Percentiles rank a stretch among this genome's conserved stretches.
phyloP scores from a whole-genome alignment of 805 yeast genomes.

The Candida fluviatilis region DNA sequence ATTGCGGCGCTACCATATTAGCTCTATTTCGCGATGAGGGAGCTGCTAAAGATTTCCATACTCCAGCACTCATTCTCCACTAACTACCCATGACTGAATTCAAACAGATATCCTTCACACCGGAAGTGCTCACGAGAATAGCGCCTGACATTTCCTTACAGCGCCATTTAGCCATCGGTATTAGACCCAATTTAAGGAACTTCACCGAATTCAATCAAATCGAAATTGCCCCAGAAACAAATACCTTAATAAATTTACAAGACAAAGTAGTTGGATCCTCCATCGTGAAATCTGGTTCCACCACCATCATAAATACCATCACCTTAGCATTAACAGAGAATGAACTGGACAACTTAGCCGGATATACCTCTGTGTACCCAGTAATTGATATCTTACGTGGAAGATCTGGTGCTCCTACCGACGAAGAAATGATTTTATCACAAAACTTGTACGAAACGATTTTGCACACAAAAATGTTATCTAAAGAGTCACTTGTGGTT shows the following conservation, averaged over 20 bases:
- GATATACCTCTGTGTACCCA: constrained; percentile 52
- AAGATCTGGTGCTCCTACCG: constrained; percentile 73
- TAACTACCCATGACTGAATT: constrained; percentile 12
- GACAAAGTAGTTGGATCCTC: constrained; percentile 57
- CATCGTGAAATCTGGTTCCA: constrained; percentile 64
- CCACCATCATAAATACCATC: constrained; percentile 67
- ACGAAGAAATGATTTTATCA: constrained; percentile 75
- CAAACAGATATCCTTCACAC: constrained; percentile 58
- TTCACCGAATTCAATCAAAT: constrained; percentile 70
- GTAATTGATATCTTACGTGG: constrained; percentile 76
- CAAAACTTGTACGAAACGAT: constrained; percentile 62
- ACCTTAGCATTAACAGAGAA: constrained; percentile 64
- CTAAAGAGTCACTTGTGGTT: constrained; percentile 25
- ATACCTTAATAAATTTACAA: constrained; percentile 26
- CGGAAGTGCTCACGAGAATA: constrained; percentile 75
- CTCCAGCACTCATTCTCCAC: too few relatives aligned
- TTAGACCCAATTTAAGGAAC: constrained; percentile 71
- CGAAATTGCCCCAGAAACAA: constrained; percentile 33
- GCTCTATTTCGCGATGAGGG: not conserved
- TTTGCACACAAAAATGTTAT: constrained; percentile 51
- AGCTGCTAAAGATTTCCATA: too few relatives aligned
- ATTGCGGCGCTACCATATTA: too few relatives aligned
- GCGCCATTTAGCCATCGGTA: constrained; percentile 68
- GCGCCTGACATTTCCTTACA: constrained; percentile 83
- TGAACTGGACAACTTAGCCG: constrained; percentile 14